Percentiles rank a stretch among this genome's conserved stretches.
These are phyloP conservation scores for Ceratopteris richardii DNA, from an alignment of 75 land plant species.

Conservation along the genomic window DNA sequence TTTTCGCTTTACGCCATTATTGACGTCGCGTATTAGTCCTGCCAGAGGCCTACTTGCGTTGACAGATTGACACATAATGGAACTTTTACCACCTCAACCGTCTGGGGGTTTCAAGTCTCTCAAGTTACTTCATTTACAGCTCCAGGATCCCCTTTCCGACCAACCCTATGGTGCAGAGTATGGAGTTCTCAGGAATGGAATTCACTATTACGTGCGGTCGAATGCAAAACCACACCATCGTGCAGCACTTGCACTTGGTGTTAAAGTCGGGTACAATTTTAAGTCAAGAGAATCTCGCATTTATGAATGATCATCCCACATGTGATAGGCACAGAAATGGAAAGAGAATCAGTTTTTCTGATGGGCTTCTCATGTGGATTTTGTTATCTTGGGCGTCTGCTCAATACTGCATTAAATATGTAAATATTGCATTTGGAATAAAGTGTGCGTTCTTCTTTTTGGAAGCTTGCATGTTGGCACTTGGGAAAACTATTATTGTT, in stretches of 20 bases:
- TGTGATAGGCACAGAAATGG: no score
- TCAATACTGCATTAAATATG: no score
- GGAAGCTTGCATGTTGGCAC: no score
- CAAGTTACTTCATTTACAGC: constrained; percentile 47
- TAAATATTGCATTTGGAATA: no score
- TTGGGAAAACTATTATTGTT: no score
- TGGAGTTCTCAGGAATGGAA: constrained; percentile 85
- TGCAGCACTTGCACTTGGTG: constrained; percentile 95
- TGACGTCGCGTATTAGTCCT: not conserved
- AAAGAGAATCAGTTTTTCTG: no score
- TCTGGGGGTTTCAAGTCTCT: constrained; percentile 67
- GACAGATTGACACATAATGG: not conserved
- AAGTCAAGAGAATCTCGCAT: no score
- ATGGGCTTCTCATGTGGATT: no score
- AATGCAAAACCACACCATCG: constrained; percentile 89
- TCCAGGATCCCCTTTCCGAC: constrained; percentile 37
- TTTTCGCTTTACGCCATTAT: not conserved
- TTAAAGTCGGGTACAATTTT: constrained; percentile 70
- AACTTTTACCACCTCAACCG: constrained; percentile 19
- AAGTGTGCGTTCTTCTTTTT: no score
- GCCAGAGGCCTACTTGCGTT: not conserved
- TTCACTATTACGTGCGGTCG: constrained; percentile 71
- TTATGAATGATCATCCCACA: no score
- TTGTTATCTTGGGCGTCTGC: no score
- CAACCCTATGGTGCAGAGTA: constrained; percentile 66